Conservation (phyloP, 2,329 filamentous ascomycete species). For the Rhexocercosporidium sp. region DNA sequence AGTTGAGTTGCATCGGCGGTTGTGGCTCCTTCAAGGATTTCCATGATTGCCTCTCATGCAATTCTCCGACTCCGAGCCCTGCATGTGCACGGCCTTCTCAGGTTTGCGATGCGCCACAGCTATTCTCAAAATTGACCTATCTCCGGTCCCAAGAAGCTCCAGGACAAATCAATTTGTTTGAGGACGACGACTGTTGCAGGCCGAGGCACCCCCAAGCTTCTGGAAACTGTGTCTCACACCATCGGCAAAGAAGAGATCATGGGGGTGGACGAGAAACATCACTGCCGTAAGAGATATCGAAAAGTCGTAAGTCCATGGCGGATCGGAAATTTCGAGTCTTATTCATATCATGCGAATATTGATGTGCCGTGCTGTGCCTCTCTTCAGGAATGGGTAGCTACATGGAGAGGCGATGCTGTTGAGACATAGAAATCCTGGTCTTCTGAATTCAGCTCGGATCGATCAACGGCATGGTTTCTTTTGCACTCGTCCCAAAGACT, state of each 20-base stretch:
- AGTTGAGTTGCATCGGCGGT: not conserved
- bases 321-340: slow-evolving; percentile 7
- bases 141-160: slow-evolving; percentile 22
- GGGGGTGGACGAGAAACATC: not conserved
- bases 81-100: slow-evolving; percentile 17
- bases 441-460: not conserved
- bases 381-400: not conserved
- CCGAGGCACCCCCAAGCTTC: slow-evolving; percentile 6
- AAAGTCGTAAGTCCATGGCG: not conserved
- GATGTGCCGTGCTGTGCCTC: not conserved
- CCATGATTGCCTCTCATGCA: not conserved
- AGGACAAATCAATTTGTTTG: slow-evolving; percentile 20
- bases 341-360: slow-evolving; percentile 7
- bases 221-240: slow-evolving; percentile 9
- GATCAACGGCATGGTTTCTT: not conserved
- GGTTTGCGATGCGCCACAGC: slow-evolving; percentile 12
- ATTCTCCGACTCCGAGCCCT: slow-evolving; percentile 22
- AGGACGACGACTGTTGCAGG: slow-evolving; percentile 10
- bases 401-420: not conserved
- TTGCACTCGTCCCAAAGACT: not conserved
- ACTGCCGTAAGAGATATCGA: slow-evolving; percentile 4
- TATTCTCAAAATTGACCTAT: slow-evolving; percentile 21
- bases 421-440: not conserved
- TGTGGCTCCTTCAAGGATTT: slow-evolving; percentile 15
- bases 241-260: slow-evolving; percentile 15